Evolutionary conservation across 345 rosid genomes (phyloP).

Genomic region (Cardamine occulta): DNA sequence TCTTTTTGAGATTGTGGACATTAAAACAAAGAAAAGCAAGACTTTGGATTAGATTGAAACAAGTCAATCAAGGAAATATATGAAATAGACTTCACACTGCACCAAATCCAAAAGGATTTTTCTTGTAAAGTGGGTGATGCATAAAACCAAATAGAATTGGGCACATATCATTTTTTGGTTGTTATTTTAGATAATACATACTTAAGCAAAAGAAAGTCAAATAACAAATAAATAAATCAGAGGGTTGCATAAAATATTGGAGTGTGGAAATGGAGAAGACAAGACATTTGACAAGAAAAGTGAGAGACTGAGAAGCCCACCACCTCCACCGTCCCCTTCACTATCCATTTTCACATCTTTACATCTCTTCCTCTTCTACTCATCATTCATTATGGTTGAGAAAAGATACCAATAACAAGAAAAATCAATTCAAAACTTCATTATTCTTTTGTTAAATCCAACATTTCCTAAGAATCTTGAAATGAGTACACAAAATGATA

Average conservation of each 20-base stretch:
- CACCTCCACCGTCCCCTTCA: conserved; percentile 37
- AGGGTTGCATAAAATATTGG: conserved; percentile 14
- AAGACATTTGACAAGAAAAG: conserved; percentile 49
- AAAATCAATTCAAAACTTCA: background rate
- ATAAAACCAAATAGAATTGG: background rate
- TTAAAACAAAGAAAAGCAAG: conserved; percentile 20
- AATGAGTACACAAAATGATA: background rate
- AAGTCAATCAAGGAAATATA: background rate
- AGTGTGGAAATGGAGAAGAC: conserved; percentile 45
- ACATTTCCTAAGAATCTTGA: background rate
- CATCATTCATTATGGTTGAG: conserved; percentile 31
- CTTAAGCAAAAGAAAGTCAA: background rate
- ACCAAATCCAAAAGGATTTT: background rate
- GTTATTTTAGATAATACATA: background rate
- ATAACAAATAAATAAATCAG: background rate
- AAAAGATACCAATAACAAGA: conserved; percentile 31
- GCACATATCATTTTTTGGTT: background rate
- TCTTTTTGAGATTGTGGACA: conserved; percentile 15
- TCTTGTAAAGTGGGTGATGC: background rate
- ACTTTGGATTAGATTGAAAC: background rate
- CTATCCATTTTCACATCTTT: conserved; percentile 24
- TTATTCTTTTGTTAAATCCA: background rate
- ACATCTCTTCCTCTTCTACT: conserved; percentile 28
- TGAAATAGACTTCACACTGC: background rate
- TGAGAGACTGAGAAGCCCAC: conserved; percentile 47